Evolutionary conservation across 176 grass and related monocot species (phyloP), one percentile per base, ranked within the genome.

Genomic region (Oryza glaberrima): DNA sequence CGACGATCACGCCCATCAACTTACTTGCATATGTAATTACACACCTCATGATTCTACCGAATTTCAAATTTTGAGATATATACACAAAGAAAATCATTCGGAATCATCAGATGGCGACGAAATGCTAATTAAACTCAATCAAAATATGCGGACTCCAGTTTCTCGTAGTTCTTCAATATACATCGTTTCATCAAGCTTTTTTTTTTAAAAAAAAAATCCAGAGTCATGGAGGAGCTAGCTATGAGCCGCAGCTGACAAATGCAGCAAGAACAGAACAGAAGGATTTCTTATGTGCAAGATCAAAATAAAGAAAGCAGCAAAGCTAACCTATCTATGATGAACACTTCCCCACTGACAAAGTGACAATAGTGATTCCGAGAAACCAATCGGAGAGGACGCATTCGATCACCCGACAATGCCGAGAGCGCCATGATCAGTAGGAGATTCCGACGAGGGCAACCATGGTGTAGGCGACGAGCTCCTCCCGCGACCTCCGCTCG

Each of bases 361-460:
- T 35, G 34, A 35, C 36, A 38, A 38, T 38, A 38, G 5, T n/a
- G 17, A 58, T 58, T 52, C 14, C 15, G 49, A 49, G 47, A 14
- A 49, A 47, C 13, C 15, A 19, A 54, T 16, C 15, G 16, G 16
- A 20, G 52, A 32, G 30, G 52, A 58, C 6, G 52, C 52, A 58
- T 58, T 56, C 52, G 52, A 56, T 56, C 52, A 56, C 16, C 6
- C 2, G 17, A 56, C 58, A 22, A 4, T 63, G 82, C 10, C 34
- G 13, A 36, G 35, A 1, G 46, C 0, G 14, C 30, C 7, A 38
- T 13, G 9, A 11, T 85, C 75, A 85, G 38, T 85, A 85, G 17
- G 83, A 85, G 75, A 85, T 85, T 38, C 70, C 75, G 51, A 85
- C 25, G 75, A 85, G 75, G 2, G 83, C 75, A 47, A 85, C 15